Evolutionary conservation across 306 rosid species (phyloP).

Genomic region (Ammopiptanthus mongolicus): DNA sequence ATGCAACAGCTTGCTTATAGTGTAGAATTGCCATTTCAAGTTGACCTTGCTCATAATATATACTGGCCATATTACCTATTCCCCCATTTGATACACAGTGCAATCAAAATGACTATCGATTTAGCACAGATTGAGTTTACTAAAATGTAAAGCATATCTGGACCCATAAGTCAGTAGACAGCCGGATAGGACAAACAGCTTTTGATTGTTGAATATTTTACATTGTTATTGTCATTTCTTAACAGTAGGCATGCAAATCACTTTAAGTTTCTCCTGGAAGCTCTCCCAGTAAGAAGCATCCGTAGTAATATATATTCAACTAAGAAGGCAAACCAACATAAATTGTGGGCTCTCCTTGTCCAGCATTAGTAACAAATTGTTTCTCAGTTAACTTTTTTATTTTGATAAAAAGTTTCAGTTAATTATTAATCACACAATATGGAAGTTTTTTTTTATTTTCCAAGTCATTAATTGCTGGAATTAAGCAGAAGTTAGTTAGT

Average conservation of each 20-base stretch:
- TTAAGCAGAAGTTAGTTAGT: too few species aligned
- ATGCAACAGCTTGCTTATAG: slow-evolving; percentile 87
- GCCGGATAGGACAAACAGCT: not conserved
- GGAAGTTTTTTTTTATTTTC: not conserved
- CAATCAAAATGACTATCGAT: not conserved
- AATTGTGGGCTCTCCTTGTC: not conserved
- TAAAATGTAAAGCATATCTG: not conserved
- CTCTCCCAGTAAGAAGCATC: not conserved
- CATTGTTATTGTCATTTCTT: not conserved
- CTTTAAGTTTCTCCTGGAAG: not conserved
- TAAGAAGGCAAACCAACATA: not conserved
- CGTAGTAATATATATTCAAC: not conserved
- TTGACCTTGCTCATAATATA: slow-evolving; percentile 90
- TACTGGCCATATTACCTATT: slow-evolving; percentile 87
- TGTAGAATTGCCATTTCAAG: slow-evolving; percentile 89
- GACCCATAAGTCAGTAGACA: not conserved
- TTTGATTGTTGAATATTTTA: not conserved
- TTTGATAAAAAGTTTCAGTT: too few species aligned
- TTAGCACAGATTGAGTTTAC: not conserved
- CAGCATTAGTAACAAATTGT: not conserved
- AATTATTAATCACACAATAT: not conserved
- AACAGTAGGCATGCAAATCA: not conserved
- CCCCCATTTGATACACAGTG: slow-evolving; percentile 16
- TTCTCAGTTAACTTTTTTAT: too few species aligned
- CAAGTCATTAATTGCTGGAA: too few species aligned